Evolutionary conservation across 345 rosid species (phyloP).

Genomic region (Excoecaria agallocha): DNA sequence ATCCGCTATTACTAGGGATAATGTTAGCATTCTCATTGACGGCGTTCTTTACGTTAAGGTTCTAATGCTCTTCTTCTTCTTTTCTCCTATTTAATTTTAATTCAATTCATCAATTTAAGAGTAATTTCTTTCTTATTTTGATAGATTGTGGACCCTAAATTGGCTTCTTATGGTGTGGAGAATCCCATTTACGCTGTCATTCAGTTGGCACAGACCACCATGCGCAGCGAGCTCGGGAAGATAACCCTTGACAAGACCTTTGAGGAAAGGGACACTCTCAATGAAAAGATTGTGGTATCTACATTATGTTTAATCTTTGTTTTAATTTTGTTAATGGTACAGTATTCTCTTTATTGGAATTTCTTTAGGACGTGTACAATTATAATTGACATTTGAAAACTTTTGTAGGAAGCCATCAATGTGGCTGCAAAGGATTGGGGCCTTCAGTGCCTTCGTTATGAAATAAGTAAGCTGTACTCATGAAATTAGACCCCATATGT

Average conservation of each 20-base stretch:
- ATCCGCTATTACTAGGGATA: constrained; percentile 88
- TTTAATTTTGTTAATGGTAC: too few relatives aligned
- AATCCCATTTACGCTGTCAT: constrained; percentile 85
- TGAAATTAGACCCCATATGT: not conserved
- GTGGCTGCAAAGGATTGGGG: constrained; percentile 95
- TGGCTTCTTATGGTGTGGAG: constrained; percentile 95
- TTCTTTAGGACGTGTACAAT: not conserved
- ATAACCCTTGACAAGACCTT: constrained; percentile 97
- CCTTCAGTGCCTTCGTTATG: constrained; percentile 90
- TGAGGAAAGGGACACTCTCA: constrained; percentile 89
- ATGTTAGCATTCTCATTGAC: constrained; percentile 87
- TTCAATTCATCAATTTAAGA: not conserved
- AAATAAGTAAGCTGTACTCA: constrained; percentile 60
- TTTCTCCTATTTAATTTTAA: not conserved
- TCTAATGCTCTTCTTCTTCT: not conserved
- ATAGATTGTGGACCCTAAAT: constrained; percentile 82
- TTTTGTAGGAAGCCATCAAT: constrained; percentile 77
- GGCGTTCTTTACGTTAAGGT: constrained; percentile 95
- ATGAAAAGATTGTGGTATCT: constrained; percentile 88
- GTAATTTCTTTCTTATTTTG: not conserved
- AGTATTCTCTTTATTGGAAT: not conserved
- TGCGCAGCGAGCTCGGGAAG: constrained; percentile 97
- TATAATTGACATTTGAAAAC: constrained; percentile 7
- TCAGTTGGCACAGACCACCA: constrained; percentile 92
- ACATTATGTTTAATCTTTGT: not conserved